Conservation (phyloP, 495 filamentous ascomycete genomes). For the Neurospora tetrasperma region DNA sequence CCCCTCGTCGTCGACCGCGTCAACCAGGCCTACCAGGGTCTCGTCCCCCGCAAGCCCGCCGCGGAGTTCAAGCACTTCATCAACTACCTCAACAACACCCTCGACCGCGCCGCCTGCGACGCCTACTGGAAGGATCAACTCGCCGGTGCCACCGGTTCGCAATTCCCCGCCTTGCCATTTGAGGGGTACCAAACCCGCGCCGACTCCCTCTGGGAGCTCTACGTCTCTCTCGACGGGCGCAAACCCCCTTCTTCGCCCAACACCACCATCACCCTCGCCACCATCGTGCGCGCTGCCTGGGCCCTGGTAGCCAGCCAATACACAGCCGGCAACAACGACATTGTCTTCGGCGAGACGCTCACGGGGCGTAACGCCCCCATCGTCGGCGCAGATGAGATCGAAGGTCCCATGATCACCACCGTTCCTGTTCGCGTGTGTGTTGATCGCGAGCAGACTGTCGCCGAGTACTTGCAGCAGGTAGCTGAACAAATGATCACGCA, state of each 20-base stretch:
- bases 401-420: constrained; percentile 55
- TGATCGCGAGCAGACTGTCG: constrained; percentile 15
- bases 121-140: constrained; percentile 35
- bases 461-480: constrained; percentile 37
- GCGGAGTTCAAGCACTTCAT: constrained; percentile 38
- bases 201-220: constrained; percentile 41
- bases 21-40: constrained; percentile 27
- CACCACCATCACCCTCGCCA: constrained; percentile 42
- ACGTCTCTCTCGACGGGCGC: constrained; percentile 33
- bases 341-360: constrained; percentile 46
- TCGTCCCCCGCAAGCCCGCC: constrained; percentile 32
- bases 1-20: constrained; percentile 46
- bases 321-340: constrained; percentile 39
- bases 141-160: constrained; percentile 40
- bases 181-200: constrained; percentile 44
- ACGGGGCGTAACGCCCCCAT: constrained; percentile 44
- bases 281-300: constrained; percentile 54
- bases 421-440: constrained; percentile 49
- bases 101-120: constrained; percentile 23
- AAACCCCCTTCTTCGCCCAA: background rate
- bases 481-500: constrained; percentile 43
- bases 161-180: constrained; percentile 48
- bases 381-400: constrained; percentile 39
- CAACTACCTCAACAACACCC: constrained; percentile 26
- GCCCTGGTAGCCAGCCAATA: constrained; percentile 46